Evolutionary conservation across 73 alveolate species (phyloP).

Genomic region (Breviolum minutum): DNA sequence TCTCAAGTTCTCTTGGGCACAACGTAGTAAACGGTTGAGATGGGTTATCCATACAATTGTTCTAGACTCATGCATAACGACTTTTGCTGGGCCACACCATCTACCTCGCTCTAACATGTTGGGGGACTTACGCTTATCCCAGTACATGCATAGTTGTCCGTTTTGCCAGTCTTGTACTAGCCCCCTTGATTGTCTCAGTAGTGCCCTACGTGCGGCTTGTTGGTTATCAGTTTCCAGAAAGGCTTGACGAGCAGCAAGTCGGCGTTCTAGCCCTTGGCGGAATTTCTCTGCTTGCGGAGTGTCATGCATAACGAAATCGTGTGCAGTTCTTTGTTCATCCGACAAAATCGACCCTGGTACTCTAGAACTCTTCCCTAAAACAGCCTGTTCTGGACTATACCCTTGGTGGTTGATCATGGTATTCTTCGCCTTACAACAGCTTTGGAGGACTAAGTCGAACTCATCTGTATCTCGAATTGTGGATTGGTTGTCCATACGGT

Average conservation of each 20-base stretch:
- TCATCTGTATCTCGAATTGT: background rate
- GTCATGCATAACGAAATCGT: background rate
- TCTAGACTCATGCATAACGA: background rate
- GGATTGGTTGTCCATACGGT: background rate
- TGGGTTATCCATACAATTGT: background rate
- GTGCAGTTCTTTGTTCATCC: background rate
- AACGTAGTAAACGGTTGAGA: background rate
- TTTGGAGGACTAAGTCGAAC: background rate
- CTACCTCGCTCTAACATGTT: background rate
- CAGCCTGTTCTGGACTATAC: background rate
- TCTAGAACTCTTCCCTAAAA: background rate
- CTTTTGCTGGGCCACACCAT: background rate
- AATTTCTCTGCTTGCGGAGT: background rate
- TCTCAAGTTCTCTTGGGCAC: background rate
- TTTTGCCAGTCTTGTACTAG: background rate
- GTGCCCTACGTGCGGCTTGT: background rate
- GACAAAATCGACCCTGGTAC: background rate
- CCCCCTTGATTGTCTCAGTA: background rate
- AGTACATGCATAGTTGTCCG: background rate
- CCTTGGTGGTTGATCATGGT: background rate
- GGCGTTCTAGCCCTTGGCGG: background rate
- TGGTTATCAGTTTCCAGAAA: background rate
- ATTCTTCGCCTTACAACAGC: background rate
- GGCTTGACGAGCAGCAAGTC: background rate
- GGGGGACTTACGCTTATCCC: background rate